Base-by-base conservation (phyloP, 2,329 filamentous ascomycete species). In the Fusarium penzigii region DNA sequence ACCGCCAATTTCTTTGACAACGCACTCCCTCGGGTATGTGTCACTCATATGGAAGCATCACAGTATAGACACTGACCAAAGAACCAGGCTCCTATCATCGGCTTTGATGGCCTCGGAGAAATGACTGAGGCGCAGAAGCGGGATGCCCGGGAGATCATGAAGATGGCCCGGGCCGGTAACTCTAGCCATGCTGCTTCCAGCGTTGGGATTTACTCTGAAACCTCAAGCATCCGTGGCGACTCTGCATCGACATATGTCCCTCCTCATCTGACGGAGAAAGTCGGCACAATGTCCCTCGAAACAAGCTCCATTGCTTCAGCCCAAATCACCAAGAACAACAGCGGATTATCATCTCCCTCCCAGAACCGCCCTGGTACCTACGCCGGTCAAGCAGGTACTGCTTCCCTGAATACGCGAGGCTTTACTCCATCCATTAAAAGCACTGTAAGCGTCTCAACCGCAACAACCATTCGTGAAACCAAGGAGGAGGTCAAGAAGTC, bases 21-120 rank as follows among this genome's bases (percentile, higher is more conserved):
- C 2, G 57, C 32, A 64, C 13, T 48, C 45, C 7, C 29, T 57
- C 12, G 61, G 61, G 1, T 48, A 51, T 36, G 67, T 69, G 51
- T 39, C 53, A 14, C 14, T n/a, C 20, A 11, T n/a, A 14, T 3
- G 29, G 17, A 6, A 17, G 17, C 3, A 7, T 12, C 2, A 2
- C 2, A 14, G 38, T 14, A 39, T 12, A 39, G 9, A 12, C 39
- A 5, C 62, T 57, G 57, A 59, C 12, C 20, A 7, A 6, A 17
- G 25, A 29, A 11, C 9, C 36, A 71, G 69, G 66, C 65, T 6
- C 67, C 67, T 2, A 58, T 70, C 6, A 58, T 65, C 1, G 51
- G 51, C 1, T 43, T 65, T 1, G 51, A 56, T 2, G 55, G 60
- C 1, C 59, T 70, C 13, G 63, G 65, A 36, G 32, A 11, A 11